Evolutionary conservation across 2,329 filamentous ascomycete species (phyloP), one percentile per base, ranked within the genome.

Genomic region (Fusarium sp.): DNA sequence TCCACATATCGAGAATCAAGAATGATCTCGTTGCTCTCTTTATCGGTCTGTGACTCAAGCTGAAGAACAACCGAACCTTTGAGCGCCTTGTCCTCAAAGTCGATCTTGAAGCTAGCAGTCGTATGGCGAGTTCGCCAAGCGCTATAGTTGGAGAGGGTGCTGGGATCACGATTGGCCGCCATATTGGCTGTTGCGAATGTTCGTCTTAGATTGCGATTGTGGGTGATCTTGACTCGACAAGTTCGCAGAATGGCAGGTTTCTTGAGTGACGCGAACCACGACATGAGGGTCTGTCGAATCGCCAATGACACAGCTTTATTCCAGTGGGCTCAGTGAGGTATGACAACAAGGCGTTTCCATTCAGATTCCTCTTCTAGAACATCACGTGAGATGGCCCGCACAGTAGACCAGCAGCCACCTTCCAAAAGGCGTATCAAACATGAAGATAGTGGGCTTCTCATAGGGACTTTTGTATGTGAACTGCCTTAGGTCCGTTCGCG

Each of bases 91-190:
- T 90, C 87, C 68, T 92, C 89, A 80, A 98, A 99, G 78, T 97
- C 91, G 76, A 98, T 91, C 75, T 90, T 90, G 78, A 98, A 90
- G 81, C 93, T 90, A 64, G 93, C 93, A 25, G 89, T 91, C 25
- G 94, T 96, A 84, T 98, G 94, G 80, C 88, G 91, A 23, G 94
- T 97, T 69, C 89, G 86, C 91, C 94, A 98, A 62, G 92, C 91
- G 81, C 93, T 91, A 83, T 98, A 98, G 85, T 98, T 98, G 79
- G 93, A 93, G 66, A 96, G 84, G 31, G 96, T 98, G 81, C 94
- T 97, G 59, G 94, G 94, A 83, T 98, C 95, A 78, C 93, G 89
- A 56, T 69, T 64, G 51, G 75, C 78, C 54, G 74, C 72, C 80
- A 81, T 81, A 54, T 66, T 79, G 69, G 75, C 69, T 16, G 79